phyloP scores from a whole-genome alignment of 192 early-diverging fungal species.

The Backusella sp. region DNA sequence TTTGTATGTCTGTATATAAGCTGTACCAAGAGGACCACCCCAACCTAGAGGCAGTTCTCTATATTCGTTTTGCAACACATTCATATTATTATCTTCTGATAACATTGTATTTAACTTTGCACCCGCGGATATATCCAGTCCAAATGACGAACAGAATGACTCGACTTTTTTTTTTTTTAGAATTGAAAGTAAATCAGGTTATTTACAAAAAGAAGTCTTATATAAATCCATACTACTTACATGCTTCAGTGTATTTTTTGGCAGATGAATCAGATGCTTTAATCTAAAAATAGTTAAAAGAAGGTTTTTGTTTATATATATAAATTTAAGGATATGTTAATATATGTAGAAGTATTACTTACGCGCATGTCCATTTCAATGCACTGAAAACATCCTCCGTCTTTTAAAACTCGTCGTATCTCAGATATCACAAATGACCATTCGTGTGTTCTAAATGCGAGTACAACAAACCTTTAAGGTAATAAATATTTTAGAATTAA shows the following conservation, averaged over 20 bases:
- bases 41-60: constrained; percentile 26
- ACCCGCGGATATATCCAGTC: constrained; percentile 18
- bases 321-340: not conserved
- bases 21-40: constrained; percentile 26
- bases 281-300: not conserved
- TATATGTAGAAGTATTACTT: not conserved
- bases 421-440: constrained; percentile 24
- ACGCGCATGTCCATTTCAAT: constrained; percentile 26
- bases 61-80: constrained; percentile 23
- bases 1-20: constrained; percentile 7
- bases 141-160: constrained; percentile 10
- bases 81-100: constrained; percentile 4
- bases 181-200: not conserved
- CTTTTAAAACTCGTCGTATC: constrained; percentile 24
- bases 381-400: constrained; percentile 31
- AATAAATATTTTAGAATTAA: not conserved
- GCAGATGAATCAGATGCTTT: not conserved
- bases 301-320: not conserved
- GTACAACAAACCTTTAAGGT: constrained; percentile 18
- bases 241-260: not conserved
- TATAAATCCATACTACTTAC: constrained; percentile 12
- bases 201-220: not conserved
- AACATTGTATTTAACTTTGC: constrained; percentile 27
- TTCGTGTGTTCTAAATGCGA: constrained; percentile 30
- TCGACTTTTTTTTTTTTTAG: constrained; percentile 15